phyloP scores from a whole-genome alignment of 495 filamentous ascomycete species.

The Hypoxylon trugodes region DNA sequence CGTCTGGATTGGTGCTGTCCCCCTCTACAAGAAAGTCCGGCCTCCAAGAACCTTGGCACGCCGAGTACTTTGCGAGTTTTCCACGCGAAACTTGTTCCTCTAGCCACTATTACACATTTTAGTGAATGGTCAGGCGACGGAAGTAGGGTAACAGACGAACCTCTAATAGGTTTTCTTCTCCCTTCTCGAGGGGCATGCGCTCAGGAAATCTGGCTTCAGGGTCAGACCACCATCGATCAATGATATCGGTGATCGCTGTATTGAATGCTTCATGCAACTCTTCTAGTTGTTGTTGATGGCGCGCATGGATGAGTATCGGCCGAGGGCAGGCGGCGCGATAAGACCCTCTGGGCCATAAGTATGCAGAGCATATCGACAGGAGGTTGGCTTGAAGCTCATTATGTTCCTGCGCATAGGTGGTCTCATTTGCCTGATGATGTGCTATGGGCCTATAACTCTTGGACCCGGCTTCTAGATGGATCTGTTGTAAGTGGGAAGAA shows the following conservation, averaged over 20 bases:
- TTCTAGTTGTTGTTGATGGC: neutral
- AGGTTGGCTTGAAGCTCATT: neutral
- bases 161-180: neutral
- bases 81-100: neutral
- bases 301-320: neutral
- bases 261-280: neutral
- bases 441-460: neutral
- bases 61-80: neutral
- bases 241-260: neutral
- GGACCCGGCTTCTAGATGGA: neutral
- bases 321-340: neutral
- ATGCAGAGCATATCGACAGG: neutral
- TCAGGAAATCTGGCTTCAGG: neutral
- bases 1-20: neutral
- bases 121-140: neutral
- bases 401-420: neutral
- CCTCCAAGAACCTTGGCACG: constrained; percentile 1
- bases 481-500: neutral
- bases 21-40: neutral
- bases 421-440: neutral
- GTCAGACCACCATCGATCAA: constrained; percentile 8
- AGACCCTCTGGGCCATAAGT: neutral
- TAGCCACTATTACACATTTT: neutral
- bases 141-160: neutral
- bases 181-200: constrained; percentile 1